These are phyloP conservation scores for Ophiostoma angusticollis DNA, from an alignment of 2,329 filamentous ascomycete genomes.

Conservation along the genomic window DNA sequence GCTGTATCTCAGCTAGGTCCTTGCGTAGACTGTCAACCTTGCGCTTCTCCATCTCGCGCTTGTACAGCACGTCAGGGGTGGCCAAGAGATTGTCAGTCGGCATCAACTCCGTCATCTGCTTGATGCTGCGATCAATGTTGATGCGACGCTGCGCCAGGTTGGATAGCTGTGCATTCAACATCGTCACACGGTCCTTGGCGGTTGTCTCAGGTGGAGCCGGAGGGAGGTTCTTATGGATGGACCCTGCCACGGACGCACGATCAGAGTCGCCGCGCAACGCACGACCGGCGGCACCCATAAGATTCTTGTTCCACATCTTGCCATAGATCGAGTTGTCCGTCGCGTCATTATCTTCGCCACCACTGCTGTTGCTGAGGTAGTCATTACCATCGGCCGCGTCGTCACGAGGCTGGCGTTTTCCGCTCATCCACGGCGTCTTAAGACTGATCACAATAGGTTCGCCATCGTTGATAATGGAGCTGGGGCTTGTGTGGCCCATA, in stretches of 20 bases:
- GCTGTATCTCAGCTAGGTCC: slow-evolving; percentile 60
- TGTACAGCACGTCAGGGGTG: slow-evolving; percentile 47
- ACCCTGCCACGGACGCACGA: slow-evolving; percentile 22
- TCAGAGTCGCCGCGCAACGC: slow-evolving; percentile 6
- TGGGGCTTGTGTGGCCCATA: slow-evolving; percentile 14
- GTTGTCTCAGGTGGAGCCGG: slow-evolving; percentile 45
- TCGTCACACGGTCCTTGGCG: slow-evolving; percentile 50
- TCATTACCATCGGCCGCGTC: slow-evolving; percentile 6
- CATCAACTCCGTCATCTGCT: slow-evolving; percentile 67
- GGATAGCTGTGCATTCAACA: slow-evolving; percentile 52
- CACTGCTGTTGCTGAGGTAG: background rate
- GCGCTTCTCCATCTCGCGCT: slow-evolving; percentile 43
- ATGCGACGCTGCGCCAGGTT: slow-evolving; percentile 52
- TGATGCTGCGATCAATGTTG: slow-evolving; percentile 61
- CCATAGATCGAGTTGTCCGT: slow-evolving; percentile 1
- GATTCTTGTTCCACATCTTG: slow-evolving; percentile 14
- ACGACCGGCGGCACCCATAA: background rate
- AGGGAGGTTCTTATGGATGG: slow-evolving; percentile 45
- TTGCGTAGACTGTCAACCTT: slow-evolving; percentile 53
- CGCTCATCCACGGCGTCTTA: slow-evolving; percentile 21
- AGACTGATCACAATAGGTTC: slow-evolving; percentile 24
- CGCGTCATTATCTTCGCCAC: slow-evolving; percentile 5
- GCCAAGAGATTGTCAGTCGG: slow-evolving; percentile 56
- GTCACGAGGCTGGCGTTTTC: slow-evolving; percentile 3
- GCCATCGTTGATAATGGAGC: slow-evolving; percentile 5